Evolutionary conservation across 768 basidiomycete genomes (phyloP).

Genomic region (Dioszegia aurantiaca): DNA sequence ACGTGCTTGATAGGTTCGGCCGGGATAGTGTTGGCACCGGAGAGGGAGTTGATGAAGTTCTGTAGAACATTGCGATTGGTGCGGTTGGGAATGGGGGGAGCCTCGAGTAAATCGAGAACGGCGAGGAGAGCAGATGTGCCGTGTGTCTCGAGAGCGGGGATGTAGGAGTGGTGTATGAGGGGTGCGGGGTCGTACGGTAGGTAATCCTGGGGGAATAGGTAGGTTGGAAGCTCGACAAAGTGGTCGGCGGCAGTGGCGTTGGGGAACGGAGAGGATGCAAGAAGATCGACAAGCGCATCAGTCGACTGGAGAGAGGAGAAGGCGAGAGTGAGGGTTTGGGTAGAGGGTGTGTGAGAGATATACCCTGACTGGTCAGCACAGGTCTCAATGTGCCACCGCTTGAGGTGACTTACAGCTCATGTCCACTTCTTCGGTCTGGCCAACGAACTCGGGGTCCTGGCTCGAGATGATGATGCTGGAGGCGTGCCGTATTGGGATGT

Average conservation of each 20-base stretch:
- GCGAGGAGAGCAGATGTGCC: slow-evolving; percentile 29
- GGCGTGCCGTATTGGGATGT: not conserved
- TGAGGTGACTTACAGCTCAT: slow-evolving; percentile 18
- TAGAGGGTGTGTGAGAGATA: slow-evolving; percentile 43
- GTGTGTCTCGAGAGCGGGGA: slow-evolving; percentile 25
- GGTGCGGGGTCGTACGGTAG: slow-evolving; percentile 20
- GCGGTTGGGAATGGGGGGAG: slow-evolving; percentile 18
- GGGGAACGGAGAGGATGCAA: slow-evolving; percentile 20
- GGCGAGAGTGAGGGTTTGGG: slow-evolving; percentile 40
- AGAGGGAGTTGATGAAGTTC: slow-evolving; percentile 16
- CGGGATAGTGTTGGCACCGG: not conserved
- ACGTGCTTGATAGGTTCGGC: slow-evolving; percentile 26
- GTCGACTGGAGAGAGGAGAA: slow-evolving; percentile 34
- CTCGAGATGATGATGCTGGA: slow-evolving; percentile 22
- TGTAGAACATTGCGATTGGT: slow-evolving; percentile 18
- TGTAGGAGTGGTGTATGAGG: slow-evolving; percentile 29
- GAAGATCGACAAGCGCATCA: slow-evolving; percentile 37
- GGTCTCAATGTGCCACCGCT: not conserved
- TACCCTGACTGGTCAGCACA: slow-evolving; percentile 31
- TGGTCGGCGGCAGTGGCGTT: not conserved
- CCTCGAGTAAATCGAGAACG: slow-evolving; percentile 30
- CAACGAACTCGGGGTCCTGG: slow-evolving; percentile 17
- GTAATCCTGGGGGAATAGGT: slow-evolving; percentile 26
- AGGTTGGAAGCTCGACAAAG: slow-evolving; percentile 29
- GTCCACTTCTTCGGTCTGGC: slow-evolving; percentile 15